Evolutionary conservation across 2,329 filamentous ascomycete species (phyloP).

Genomic region (Ophiosphaerella narmari): DNA sequence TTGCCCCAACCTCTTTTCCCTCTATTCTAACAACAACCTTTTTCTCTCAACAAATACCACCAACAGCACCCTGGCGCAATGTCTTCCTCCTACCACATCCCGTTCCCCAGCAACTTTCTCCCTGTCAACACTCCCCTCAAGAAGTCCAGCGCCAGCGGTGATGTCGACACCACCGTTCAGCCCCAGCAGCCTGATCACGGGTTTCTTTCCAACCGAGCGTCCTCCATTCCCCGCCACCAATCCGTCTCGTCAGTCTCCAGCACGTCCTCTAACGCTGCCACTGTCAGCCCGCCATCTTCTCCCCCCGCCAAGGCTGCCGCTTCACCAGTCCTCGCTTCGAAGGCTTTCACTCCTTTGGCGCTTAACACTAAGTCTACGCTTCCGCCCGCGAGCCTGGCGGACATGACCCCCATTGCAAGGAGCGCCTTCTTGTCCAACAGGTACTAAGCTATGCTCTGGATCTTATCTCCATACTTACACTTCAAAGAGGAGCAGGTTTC

Average conservation of each 20-base stretch:
- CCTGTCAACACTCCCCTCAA: constrained; percentile 43
- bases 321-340: constrained; percentile 32
- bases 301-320: constrained; percentile 28
- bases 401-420: constrained; percentile 28
- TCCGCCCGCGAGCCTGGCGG: constrained; percentile 26
- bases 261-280: constrained; percentile 18
- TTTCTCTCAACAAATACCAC: constrained; percentile 8
- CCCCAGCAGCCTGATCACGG: constrained; percentile 34
- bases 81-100: constrained; percentile 45
- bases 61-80: constrained; percentile 36
- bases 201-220: constrained; percentile 45
- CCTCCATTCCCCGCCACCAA: constrained; percentile 24
- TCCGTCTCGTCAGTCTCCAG: constrained; percentile 37
- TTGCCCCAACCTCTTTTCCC: neutral
- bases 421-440: constrained; percentile 40
- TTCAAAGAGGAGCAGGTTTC: constrained; percentile 3
- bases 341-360: constrained; percentile 39
- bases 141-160: constrained; percentile 10
- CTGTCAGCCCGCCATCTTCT: constrained; percentile 36
- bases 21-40: constrained; percentile 8
- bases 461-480: constrained; percentile 1
- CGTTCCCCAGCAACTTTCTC: constrained; percentile 43
- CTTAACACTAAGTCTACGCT: constrained; percentile 40
- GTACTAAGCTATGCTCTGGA: constrained; percentile 17
- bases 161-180: constrained; percentile 22